Conservation (phyloP, 495 filamentous ascomycete species). For the Penicillium macrosclerotiorum region DNA sequence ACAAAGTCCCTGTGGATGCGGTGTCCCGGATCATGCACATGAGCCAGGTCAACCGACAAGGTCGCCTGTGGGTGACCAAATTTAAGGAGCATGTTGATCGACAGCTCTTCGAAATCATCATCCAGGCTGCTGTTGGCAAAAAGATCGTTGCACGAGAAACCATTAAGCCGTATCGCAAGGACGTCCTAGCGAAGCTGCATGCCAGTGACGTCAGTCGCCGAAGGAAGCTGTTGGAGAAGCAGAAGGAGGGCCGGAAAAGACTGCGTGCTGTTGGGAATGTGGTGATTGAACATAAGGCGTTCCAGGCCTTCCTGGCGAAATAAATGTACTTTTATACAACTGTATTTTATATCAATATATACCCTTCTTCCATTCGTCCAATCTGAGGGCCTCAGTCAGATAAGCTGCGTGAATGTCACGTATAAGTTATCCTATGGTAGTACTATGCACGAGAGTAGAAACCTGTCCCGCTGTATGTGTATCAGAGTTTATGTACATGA, state of each 20-base stretch:
- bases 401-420: no score
- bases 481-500: neutral
- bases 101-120: conserved; percentile 95
- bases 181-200: conserved; percentile 89
- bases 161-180: conserved; percentile 95
- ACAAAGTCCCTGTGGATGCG: conserved; percentile 89
- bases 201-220: conserved; percentile 81
- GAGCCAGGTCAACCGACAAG: conserved; percentile 73
- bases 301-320: conserved; percentile 83
- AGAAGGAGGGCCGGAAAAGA: conserved; percentile 93
- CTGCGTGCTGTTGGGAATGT: conserved; percentile 72
- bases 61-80: conserved; percentile 85
- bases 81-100: conserved; percentile 96
- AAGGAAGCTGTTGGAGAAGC: conserved; percentile 88
- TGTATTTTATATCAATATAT: conserved; percentile 13
- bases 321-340: conserved; percentile 32
- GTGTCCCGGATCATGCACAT: conserved; percentile 85
- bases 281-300: conserved; percentile 87
- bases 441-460: neutral
- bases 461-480: neutral
- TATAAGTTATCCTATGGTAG: no score
- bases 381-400: no score
- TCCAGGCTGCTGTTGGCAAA: conserved; percentile 84
- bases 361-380: no score
- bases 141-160: conserved; percentile 89